phyloP scores from a whole-genome alignment of 768 basidiomycete genomes.

The Hygrophorus russula region DNA sequence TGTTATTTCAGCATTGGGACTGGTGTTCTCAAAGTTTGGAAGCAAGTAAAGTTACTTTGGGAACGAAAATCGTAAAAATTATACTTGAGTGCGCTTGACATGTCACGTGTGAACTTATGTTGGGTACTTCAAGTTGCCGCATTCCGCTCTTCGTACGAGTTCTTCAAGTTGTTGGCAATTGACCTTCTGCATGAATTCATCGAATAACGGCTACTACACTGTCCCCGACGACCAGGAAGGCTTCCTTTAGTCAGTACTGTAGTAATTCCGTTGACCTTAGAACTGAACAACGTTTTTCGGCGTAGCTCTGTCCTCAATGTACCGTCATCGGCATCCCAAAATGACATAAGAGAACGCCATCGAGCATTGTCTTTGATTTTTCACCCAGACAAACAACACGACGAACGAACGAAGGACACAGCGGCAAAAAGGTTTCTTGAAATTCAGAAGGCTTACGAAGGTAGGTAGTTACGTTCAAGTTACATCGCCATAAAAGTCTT shows the following conservation, averaged over 20 bases:
- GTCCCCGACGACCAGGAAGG: constrained; percentile 8
- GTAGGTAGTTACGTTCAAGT: constrained; percentile 20
- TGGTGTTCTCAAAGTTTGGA: constrained; percentile 69
- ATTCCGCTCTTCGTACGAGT: too few relatives aligned
- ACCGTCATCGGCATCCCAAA: constrained; percentile 45
- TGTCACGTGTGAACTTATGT: too few relatives aligned
- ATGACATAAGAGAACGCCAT: constrained; percentile 69
- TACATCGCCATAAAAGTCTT: not conserved
- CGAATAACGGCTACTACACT: not conserved
- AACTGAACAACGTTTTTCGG: constrained; percentile 4
- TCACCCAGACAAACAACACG: constrained; percentile 77
- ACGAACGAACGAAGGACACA: constrained; percentile 39
- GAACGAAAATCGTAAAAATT: constrained; percentile 10
- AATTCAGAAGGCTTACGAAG: constrained; percentile 78
- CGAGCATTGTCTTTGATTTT: constrained; percentile 62
- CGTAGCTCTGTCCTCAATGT: constrained; percentile 62
- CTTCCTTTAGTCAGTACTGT: constrained; percentile 14
- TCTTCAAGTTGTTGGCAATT: too few relatives aligned
- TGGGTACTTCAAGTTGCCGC: too few relatives aligned
- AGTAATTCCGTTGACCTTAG: not conserved
- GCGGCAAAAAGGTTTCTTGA: constrained; percentile 63
- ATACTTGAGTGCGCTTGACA: too few relatives aligned
- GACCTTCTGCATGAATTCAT: not conserved
- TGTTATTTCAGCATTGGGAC: constrained; percentile 60
- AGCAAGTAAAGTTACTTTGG: constrained; percentile 40